Conservation (phyloP, 225 moss, liverwort and hornwort species). For the Takakia lepidozioides region DNA sequence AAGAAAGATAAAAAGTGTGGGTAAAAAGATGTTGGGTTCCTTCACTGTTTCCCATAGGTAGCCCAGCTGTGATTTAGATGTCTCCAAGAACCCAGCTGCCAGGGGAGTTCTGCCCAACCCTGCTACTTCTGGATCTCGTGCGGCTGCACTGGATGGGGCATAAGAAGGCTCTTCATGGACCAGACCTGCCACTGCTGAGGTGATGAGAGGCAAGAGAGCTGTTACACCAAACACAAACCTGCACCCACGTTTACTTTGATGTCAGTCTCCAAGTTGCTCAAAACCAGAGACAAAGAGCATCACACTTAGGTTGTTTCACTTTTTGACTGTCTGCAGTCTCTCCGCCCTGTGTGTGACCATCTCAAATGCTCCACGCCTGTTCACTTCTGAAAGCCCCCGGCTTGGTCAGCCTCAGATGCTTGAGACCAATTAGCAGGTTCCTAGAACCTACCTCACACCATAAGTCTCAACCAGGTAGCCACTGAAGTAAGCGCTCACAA, state of each 20-base stretch:
- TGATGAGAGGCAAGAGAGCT: conserved; percentile 48
- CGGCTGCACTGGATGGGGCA: conserved; percentile 5
- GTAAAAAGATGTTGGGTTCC: conserved; percentile 88
- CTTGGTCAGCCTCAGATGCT: no score
- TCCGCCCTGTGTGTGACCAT: no score
- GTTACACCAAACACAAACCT: conserved; percentile 69
- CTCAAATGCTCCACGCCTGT: conserved; percentile 1
- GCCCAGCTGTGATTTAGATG: conserved; percentile 61
- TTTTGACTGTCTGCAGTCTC: no score
- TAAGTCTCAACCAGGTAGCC: conserved; percentile 58
- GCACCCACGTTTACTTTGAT: background rate
- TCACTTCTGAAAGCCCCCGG: no score
- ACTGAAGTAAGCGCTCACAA: conserved; percentile 62
- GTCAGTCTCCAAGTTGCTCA: background rate
- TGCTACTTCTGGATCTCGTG: background rate
- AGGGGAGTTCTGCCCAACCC: no score
- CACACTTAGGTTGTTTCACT: background rate
- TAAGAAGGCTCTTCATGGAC: conserved; percentile 39
- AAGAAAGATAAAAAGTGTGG: conserved; percentile 88
- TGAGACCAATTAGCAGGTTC: no score
- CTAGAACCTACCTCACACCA: conserved; percentile 35
- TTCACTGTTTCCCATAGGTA: conserved; percentile 87
- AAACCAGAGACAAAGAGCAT: background rate
- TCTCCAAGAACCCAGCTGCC: conserved; percentile 32
- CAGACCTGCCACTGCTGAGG: conserved; percentile 59